Evolutionary conservation across 352 stramenopile genomes (phyloP).

Genomic region (Phytophthora citricola): DNA sequence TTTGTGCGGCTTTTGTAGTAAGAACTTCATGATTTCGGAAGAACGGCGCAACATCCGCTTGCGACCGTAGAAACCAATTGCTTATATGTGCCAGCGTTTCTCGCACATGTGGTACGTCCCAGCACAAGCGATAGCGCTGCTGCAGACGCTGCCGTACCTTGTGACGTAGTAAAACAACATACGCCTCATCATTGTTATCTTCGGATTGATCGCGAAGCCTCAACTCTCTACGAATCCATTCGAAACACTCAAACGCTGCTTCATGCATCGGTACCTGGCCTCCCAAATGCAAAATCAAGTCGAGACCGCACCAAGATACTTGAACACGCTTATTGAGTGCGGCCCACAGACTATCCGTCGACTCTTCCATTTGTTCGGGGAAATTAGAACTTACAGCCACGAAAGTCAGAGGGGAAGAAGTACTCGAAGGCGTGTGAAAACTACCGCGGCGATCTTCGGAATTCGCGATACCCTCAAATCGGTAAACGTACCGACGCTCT

Average conservation of each 20-base stretch:
- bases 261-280: slow-evolving; percentile 82
- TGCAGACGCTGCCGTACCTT: slow-evolving; percentile 70
- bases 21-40: slow-evolving; percentile 45
- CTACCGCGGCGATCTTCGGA: slow-evolving; percentile 49
- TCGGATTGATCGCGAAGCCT: slow-evolving; percentile 1
- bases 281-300: slow-evolving; percentile 75
- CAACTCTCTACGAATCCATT: slow-evolving; percentile 58
- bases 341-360: slow-evolving; percentile 67
- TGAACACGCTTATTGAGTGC: slow-evolving; percentile 51
- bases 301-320: slow-evolving; percentile 71
- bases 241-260: slow-evolving; percentile 64
- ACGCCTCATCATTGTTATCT: slow-evolving; percentile 7
- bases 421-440: slow-evolving; percentile 62
- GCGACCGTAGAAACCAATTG: slow-evolving; percentile 70
- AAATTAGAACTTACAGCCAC: slow-evolving; percentile 77
- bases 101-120: slow-evolving; percentile 71
- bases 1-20: slow-evolving; percentile 32
- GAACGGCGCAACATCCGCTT: slow-evolving; percentile 71
- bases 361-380: slow-evolving; percentile 62
- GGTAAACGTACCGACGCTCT: slow-evolving; percentile 72
- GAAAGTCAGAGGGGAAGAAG: slow-evolving; percentile 45
- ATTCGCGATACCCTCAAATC: slow-evolving; percentile 78
- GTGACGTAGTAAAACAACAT: slow-evolving; percentile 21
- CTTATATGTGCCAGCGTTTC: slow-evolving; percentile 66
- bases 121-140: slow-evolving; percentile 71